phyloP scores from a whole-genome alignment of 2,329 filamentous ascomycete species.

The Sporothrix inflata region DNA sequence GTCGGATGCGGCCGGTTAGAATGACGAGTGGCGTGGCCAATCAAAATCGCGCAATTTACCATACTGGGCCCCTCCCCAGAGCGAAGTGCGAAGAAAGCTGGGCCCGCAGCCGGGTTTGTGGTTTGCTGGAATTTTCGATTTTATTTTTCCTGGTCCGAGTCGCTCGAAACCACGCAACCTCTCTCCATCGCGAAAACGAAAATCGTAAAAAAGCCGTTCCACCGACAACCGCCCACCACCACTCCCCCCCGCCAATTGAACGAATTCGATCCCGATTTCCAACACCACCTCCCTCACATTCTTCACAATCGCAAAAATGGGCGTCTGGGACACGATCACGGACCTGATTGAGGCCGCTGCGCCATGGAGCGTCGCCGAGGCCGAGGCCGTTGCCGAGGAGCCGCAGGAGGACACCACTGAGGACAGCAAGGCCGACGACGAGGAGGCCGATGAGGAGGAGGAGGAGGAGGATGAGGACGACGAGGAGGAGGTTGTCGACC shows the following conservation, averaged over 20 bases:
- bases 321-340: conserved; percentile 67
- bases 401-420: conserved; percentile 62
- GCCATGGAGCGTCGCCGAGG: conserved; percentile 67
- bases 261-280: neutral
- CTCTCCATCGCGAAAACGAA: conserved; percentile 7
- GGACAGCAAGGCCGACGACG: conserved; percentile 60
- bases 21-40: conserved; percentile 22
- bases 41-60: conserved; percentile 35
- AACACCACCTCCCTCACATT: neutral
- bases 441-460: conserved; percentile 62
- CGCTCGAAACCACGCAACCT: conserved; percentile 26
- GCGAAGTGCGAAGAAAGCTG: neutral
- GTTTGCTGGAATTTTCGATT: conserved; percentile 25
- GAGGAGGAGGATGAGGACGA: conserved; percentile 84
- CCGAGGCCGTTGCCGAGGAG: conserved; percentile 60
- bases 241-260: conserved; percentile 7
- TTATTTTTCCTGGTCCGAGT: conserved; percentile 20
- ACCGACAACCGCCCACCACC: conserved; percentile 20
- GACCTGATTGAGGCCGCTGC: conserved; percentile 67
- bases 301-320: conserved; percentile 50
- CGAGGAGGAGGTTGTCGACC: conserved; percentile 81
- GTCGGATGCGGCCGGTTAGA: conserved; percentile 33
- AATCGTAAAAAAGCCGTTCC: conserved; percentile 18
- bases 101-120: conserved; percentile 13
- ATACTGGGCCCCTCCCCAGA: conserved; percentile 13